Evolutionary conservation across 2,329 filamentous ascomycete genomes (phyloP), one percentile per base, ranked within the genome.

Genomic region (Curvularia lunata): DNA sequence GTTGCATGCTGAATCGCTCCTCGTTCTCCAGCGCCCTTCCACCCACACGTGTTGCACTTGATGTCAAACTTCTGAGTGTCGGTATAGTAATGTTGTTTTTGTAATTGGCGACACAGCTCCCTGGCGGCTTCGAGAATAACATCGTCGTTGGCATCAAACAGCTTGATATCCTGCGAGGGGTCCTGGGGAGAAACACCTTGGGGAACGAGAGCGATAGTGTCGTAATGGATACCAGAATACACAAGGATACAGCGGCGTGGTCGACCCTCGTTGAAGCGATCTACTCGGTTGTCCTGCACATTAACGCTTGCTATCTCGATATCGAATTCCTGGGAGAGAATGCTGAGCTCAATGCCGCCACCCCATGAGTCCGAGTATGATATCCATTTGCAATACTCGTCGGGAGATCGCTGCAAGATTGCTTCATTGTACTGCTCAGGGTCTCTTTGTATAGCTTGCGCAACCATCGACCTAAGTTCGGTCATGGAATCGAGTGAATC

Each of bases 191-290:
- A 62, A 82, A 84, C 21, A 82, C 87, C 38, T 84, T 86, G 18
- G 0, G 75, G 75, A 5, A 87, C 88, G 64, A 96, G 86, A 0
- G 91, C 92, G 58, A 97, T 88, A 6, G 91, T 89, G 76, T 97
- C 94, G 78, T 97, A 97, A 75, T 97, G 93, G 49, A 97, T 95
- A 2, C 92, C 92, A 0, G 90, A 94, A 77, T 97, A 97, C 0
- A 97, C 88, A 23, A 97, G 81, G 25, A 97, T 87, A 70, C 91
- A 93, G 6, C 91, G 84, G 40, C 84, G 85, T 32, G 80, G 75
- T 52, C 59, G 54, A 1, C 87, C 86, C 71, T 95, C 91, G 64
- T 96, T 96, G 78, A 94, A 96, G 5, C 85, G 85, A 68, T 92
- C 89, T 5, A 91, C 81, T 12, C 86, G 79, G 12, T 87, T 75